A percentile compares a stretch with the other conserved stretches of the same genome.
phyloP scores from a whole-genome alignment of 805 yeast species.

The Saccharomycodes ludwigii region DNA sequence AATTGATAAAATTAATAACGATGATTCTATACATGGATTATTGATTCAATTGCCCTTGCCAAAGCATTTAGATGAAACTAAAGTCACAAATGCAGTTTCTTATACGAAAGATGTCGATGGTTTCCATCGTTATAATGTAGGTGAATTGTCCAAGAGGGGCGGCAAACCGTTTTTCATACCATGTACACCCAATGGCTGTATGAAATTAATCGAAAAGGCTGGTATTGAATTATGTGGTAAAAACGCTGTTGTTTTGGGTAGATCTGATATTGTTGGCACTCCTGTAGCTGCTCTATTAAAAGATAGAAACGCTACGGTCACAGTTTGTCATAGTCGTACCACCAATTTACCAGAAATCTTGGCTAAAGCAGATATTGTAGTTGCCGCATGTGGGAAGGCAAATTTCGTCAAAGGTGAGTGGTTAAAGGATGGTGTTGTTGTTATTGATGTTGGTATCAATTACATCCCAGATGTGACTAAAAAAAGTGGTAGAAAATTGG shows the following conservation, averaged over 20 bases:
- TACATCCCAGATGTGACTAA: conserved; percentile 64
- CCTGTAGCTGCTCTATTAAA: conserved; percentile 65
- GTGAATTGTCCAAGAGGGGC: conserved; percentile 62
- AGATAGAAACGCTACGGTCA: conserved; percentile 64
- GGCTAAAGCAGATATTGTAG: conserved; percentile 58
- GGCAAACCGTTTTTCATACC: conserved; percentile 65
- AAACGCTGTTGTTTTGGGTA: conserved; percentile 72
- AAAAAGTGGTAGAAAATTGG: conserved; percentile 70
- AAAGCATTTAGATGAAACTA: conserved; percentile 51
- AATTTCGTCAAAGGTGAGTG: conserved; percentile 77
- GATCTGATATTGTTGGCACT: conserved; percentile 78
- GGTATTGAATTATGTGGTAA: conserved; percentile 48
- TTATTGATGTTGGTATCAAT: conserved; percentile 93
- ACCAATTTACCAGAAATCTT: conserved; percentile 38
- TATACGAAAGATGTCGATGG: conserved; percentile 76
- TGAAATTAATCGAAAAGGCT: conserved; percentile 47
- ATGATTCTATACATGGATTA: conserved; percentile 53
- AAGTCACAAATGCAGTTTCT: conserved; percentile 52
- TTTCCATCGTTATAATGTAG: conserved; percentile 64
- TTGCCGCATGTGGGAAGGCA: conserved; percentile 86
- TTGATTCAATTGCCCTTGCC: conserved; percentile 74
- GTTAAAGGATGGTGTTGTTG: conserved; percentile 74
- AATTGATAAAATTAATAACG: conserved; percentile 46
- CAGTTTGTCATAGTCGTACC: conserved; percentile 61
- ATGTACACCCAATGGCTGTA: conserved; percentile 76